Evolutionary conservation across 352 stramenopile species (phyloP).

Genomic region (Phytophthora pseudosyringae): DNA sequence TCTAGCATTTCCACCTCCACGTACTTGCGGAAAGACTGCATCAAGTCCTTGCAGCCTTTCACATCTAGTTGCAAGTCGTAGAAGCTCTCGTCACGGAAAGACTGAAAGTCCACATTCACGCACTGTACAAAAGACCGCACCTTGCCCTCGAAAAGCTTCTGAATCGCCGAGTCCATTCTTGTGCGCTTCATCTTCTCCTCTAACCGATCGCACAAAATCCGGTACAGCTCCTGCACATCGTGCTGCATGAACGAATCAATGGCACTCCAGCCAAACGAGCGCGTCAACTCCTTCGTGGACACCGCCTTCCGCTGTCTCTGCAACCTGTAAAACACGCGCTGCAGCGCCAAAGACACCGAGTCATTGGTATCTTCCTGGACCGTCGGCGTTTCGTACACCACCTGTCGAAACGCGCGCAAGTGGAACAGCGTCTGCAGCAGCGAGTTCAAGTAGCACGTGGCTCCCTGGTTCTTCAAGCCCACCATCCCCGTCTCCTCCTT

Average conservation of each 20-base stretch:
- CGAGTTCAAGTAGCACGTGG: conserved; percentile 95
- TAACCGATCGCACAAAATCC: conserved; percentile 91
- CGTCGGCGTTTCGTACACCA: conserved; percentile 85
- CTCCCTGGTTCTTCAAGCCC: conserved; percentile 90
- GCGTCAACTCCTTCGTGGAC: conserved; percentile 93
- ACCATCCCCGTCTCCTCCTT: conserved; percentile 90
- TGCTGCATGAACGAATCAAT: conserved; percentile 94
- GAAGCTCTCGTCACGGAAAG: conserved; percentile 90
- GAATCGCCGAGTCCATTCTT: conserved; percentile 78
- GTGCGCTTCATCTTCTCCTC: conserved; percentile 95
- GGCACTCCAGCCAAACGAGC: conserved; percentile 92
- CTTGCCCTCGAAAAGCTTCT: conserved; percentile 90
- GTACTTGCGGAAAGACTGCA: conserved; percentile 92
- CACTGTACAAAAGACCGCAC: conserved; percentile 92
- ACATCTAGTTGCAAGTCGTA: conserved; percentile 94
- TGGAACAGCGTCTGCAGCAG: conserved; percentile 94
- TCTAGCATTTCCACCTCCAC: conserved; percentile 93
- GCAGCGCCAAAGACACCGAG: conserved; percentile 82
- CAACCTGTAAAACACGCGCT: conserved; percentile 87
- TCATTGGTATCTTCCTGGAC: conserved; percentile 83
- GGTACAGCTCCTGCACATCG: conserved; percentile 92
- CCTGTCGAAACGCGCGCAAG: conserved; percentile 83
- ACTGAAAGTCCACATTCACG: conserved; percentile 91
- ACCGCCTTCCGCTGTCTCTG: conserved; percentile 80
- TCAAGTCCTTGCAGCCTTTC: conserved; percentile 90